A percentile compares a stretch with the other conserved stretches of the same genome.
These are phyloP conservation scores for Centrapalus pauciflorus DNA, from an alignment of 129 eudicot genomes.

Conservation along the genomic window DNA sequence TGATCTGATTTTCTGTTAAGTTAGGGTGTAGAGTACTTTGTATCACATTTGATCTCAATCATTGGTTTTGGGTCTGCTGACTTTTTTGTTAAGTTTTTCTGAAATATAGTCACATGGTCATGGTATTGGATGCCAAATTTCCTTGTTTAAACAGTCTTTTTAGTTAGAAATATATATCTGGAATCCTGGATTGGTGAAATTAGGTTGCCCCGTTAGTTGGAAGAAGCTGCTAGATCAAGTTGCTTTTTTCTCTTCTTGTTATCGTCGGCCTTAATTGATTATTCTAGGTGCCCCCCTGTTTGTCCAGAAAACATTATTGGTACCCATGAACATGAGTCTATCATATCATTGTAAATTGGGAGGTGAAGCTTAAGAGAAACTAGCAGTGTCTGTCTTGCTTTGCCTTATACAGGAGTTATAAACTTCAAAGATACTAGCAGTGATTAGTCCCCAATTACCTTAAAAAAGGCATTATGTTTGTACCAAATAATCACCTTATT, in stretches of 20 bases:
- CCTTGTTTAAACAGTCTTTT: not conserved
- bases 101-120: not conserved
- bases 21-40: not conserved
- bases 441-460: not conserved
- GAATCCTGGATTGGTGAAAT: not conserved
- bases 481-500: slow-evolving; percentile 1
- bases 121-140: not conserved
- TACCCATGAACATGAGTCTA: not conserved
- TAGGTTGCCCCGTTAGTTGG: not conserved
- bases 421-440: not conserved
- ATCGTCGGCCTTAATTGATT: not conserved
- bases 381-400: not conserved
- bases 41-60: not conserved
- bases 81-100: not conserved
- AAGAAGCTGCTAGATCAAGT: not conserved
- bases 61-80: not conserved
- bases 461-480: not conserved
- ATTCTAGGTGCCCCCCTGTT: not conserved
- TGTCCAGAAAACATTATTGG: not conserved
- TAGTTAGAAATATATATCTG: not conserved
- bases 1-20: not conserved
- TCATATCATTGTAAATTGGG: not conserved
- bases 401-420: too few relatives aligned
- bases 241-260: not conserved
- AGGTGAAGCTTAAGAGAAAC: not conserved